Evolutionary conservation across 2,329 filamentous ascomycete species (phyloP).

Genomic region (Colletotrichum sp.): DNA sequence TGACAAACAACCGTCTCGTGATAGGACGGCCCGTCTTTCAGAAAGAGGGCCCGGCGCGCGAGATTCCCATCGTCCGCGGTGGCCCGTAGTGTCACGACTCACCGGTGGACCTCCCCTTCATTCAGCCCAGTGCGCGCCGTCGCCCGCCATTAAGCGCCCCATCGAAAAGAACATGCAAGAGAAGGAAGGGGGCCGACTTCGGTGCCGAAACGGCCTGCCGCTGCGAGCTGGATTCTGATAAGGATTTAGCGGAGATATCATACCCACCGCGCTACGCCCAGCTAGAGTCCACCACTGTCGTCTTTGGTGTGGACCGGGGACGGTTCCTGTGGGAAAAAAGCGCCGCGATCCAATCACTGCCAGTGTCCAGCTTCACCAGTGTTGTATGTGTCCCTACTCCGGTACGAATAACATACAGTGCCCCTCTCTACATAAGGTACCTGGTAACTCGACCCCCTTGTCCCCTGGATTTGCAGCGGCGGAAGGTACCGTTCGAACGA

Average conservation of each 20-base stretch:
- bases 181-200: background rate
- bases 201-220: slow-evolving; percentile 11
- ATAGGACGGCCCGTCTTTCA: background rate
- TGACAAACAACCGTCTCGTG: slow-evolving; percentile 1
- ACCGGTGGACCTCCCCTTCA: background rate
- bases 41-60: background rate
- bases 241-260: slow-evolving; percentile 11
- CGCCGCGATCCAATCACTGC: slow-evolving; percentile 1
- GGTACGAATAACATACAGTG: background rate
- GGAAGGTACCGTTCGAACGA: background rate
- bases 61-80: background rate
- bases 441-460: background rate
- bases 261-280: background rate
- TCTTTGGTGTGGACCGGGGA: background rate
- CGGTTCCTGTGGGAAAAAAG: background rate
- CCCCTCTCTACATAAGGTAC: background rate
- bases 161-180: slow-evolving; percentile 1
- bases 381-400: background rate
- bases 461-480: background rate
- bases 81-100: background rate
- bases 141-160: background rate
- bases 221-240: background rate
- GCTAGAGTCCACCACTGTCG: background rate
- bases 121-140: background rate
- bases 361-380: background rate